These are phyloP conservation scores for Aspergillus piperis DNA, from an alignment of 2,329 filamentous ascomycete species.

Conservation along the genomic window DNA sequence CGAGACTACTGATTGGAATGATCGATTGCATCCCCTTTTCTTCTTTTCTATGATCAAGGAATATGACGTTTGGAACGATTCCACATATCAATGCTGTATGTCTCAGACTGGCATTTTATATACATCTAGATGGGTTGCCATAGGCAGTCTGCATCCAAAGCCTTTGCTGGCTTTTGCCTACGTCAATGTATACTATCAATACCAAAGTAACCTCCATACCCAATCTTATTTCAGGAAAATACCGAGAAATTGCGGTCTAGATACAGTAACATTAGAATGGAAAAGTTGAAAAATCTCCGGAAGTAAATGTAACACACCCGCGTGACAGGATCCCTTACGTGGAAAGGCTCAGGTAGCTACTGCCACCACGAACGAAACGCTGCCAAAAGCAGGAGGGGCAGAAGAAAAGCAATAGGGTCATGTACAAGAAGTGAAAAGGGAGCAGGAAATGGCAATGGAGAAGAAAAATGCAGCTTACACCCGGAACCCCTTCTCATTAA, in stretches of 20 bases:
- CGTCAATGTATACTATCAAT: not conserved
- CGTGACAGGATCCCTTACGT: not conserved
- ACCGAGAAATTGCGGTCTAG: not conserved
- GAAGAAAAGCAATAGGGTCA: not conserved
- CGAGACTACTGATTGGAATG: conserved; percentile 65
- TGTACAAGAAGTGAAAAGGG: not conserved
- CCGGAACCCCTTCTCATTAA: not conserved
- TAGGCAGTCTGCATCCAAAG: not conserved
- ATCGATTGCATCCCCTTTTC: no score
- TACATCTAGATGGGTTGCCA: not conserved
- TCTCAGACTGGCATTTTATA: no score
- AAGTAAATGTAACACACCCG: not conserved
- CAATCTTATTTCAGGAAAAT: not conserved
- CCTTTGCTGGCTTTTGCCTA: not conserved
- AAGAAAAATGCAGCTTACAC: not conserved
- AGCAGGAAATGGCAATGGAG: not conserved
- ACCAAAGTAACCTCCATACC: not conserved
- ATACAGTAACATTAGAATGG: not conserved
- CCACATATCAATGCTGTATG: no score
- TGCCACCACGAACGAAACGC: not conserved
- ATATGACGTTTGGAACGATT: no score
- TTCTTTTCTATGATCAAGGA: no score
- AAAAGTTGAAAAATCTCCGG: not conserved
- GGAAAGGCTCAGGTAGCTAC: not conserved
- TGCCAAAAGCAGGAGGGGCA: not conserved